These are phyloP conservation scores for Populus trichocarpa DNA, from an alignment of 441 rosid genomes.

Conservation along the genomic window DNA sequence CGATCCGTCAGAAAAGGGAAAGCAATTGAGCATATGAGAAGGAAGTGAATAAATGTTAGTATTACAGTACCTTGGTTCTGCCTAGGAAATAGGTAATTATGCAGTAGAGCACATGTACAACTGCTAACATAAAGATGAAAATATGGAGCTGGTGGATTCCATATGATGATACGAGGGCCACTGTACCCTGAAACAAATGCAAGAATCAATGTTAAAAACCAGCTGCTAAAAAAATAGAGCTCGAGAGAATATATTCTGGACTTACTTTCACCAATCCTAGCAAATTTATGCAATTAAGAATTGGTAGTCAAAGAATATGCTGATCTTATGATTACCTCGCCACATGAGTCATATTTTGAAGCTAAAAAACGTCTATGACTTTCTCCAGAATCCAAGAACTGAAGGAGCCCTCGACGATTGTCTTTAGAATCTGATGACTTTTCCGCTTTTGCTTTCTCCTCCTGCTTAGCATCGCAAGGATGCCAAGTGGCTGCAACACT, in stretches of 20 bases:
- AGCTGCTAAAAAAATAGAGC: not conserved
- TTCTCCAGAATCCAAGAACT: constrained; percentile 22
- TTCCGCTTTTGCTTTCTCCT: not conserved
- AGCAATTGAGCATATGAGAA: not conserved
- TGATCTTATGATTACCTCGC: constrained; percentile 30
- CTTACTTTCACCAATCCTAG: not conserved
- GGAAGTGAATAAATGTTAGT: not conserved
- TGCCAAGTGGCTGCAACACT: constrained; percentile 57
- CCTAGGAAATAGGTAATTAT: constrained; percentile 66
- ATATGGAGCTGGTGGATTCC: constrained; percentile 89
- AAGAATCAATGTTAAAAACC: not conserved
- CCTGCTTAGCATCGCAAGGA: constrained; percentile 40
- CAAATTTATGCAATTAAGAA: not conserved
- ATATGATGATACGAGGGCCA: constrained; percentile 70
- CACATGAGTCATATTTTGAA: constrained; percentile 48
- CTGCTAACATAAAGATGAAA: constrained; percentile 86
- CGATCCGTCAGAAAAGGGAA: not conserved
- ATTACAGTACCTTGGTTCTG: constrained; percentile 55
- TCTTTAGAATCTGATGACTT: constrained; percentile 4
- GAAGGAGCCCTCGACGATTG: constrained; percentile 42
- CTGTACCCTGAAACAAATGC: constrained; percentile 51
- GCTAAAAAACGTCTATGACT: constrained; percentile 56
- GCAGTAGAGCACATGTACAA: constrained; percentile 69
- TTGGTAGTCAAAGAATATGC: not conserved
- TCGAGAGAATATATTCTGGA: not conserved